Conservation (phyloP, 108 stramenopile genomes). For the Pseudonitzschia multistriata region DNA sequence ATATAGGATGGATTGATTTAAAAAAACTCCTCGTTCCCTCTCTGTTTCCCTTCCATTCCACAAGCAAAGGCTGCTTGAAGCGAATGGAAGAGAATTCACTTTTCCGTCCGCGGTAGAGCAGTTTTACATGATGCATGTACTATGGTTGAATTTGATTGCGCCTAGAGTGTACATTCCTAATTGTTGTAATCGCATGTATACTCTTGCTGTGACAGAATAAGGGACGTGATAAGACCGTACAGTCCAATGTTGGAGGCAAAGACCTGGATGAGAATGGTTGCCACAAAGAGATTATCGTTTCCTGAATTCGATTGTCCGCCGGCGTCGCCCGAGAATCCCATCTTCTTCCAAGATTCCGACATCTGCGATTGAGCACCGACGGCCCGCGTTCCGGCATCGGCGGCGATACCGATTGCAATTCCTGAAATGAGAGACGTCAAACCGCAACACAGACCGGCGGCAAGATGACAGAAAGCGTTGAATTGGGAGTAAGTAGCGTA, state of each 20-base stretch:
- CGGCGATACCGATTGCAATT: conserved; percentile 71
- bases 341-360: conserved; percentile 80
- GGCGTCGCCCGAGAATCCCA: conserved; percentile 73
- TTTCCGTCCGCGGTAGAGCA: not conserved
- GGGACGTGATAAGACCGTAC: conserved; percentile 97
- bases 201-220: conserved; percentile 79
- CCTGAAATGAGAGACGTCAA: conserved; percentile 61
- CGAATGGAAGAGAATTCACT: not conserved
- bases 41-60: not conserved
- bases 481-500: conserved; percentile 58
- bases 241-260: conserved; percentile 97
- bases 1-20: not conserved
- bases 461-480: conserved; percentile 62
- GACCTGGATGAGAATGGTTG: conserved; percentile 95
- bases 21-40: not conserved
- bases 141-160: not conserved
- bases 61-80: not conserved
- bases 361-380: conserved; percentile 90
- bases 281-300: conserved; percentile 92
- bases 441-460: conserved; percentile 69
- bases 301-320: conserved; percentile 53
- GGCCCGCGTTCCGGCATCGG: conserved; percentile 78
- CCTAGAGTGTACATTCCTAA: not conserved
- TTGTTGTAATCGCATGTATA: conserved; percentile 36
- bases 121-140: not conserved